Percentiles rank a stretch among this genome's conserved stretches.
Evolutionary conservation across 345 rosid genomes (phyloP).

Genomic region (Capsella bursapastoris): DNA sequence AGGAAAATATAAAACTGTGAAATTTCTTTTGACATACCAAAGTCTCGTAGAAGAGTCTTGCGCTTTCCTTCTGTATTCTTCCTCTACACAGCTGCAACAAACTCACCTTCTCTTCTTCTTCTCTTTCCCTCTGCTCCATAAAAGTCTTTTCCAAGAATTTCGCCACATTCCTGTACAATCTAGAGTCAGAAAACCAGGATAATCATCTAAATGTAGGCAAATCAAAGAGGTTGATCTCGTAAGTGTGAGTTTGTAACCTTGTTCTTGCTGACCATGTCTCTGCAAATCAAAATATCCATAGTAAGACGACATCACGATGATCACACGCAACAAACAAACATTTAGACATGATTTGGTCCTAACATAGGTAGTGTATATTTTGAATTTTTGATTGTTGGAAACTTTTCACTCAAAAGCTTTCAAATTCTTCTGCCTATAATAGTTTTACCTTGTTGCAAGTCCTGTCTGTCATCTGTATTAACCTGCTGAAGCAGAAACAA

Average conservation of each 20-base stretch:
- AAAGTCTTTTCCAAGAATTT: constrained; percentile 55
- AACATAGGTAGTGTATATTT: constrained; percentile 4
- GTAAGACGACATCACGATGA: constrained; percentile 27
- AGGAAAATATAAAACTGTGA: background rate
- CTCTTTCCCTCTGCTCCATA: constrained; percentile 41
- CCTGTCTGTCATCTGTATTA: constrained; percentile 28
- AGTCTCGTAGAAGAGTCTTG: constrained; percentile 83
- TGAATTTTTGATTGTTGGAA: background rate
- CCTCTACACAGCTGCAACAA: constrained; percentile 56
- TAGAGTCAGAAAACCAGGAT: constrained; percentile 44
- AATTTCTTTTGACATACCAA: constrained; percentile 54
- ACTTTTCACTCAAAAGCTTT: background rate
- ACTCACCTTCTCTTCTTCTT: constrained; percentile 58
- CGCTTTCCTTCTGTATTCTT: constrained; percentile 64
- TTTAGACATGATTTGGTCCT: background rate
- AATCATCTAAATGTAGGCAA: constrained; percentile 13
- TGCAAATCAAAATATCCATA: constrained; percentile 45
- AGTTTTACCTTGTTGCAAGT: constrained; percentile 39
- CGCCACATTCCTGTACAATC: constrained; percentile 60
- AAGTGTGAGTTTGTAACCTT: constrained; percentile 36
- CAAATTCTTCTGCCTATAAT: no score
- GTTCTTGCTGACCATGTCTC: constrained; percentile 72
- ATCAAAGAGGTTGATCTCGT: background rate
- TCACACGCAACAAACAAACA: constrained; percentile 30
- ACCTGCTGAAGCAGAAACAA: constrained; percentile 35